These are phyloP conservation scores for Didymella pomorum DNA, from an alignment of 2,329 filamentous ascomycete species.

Conservation along the genomic window DNA sequence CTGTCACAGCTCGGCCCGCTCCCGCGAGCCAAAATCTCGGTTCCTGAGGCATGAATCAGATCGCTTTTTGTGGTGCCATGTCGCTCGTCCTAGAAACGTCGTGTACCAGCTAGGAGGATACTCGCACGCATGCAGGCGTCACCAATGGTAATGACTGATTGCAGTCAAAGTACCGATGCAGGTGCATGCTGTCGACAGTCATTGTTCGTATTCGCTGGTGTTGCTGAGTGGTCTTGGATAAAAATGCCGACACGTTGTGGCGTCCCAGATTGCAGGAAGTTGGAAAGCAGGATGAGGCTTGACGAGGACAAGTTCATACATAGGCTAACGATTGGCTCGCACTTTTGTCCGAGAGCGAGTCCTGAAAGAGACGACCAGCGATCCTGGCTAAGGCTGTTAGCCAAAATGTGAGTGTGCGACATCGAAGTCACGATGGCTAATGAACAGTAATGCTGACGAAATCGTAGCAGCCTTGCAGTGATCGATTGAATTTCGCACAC, in stretches of 20 bases:
- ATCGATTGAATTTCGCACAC: background rate
- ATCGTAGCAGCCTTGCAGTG: background rate
- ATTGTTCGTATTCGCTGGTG: background rate
- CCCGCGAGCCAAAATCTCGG: constrained; percentile 22
- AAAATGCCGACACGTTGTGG: background rate
- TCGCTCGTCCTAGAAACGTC: background rate
- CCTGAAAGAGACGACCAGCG: background rate
- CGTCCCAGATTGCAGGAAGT: background rate
- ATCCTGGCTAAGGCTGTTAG: too few relatives aligned
- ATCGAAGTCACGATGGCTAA: background rate
- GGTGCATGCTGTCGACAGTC: background rate
- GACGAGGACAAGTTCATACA: background rate
- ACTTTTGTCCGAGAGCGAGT: background rate
- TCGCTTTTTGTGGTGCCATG: constrained; percentile 1
- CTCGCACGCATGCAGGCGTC: background rate
- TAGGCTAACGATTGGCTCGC: constrained; percentile 7
- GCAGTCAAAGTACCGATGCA: background rate
- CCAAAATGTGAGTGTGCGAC: background rate
- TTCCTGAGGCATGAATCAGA: constrained; percentile 20
- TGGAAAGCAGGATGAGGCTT: constrained; percentile 1
- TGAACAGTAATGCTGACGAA: background rate
- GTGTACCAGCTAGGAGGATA: background rate
- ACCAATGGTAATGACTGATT: background rate
- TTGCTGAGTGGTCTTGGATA: background rate
- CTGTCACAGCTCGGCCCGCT: constrained; percentile 24